phyloP scores from a whole-genome alignment of 176 grass and related monocot genomes.

The Pontederia crassipes region DNA sequence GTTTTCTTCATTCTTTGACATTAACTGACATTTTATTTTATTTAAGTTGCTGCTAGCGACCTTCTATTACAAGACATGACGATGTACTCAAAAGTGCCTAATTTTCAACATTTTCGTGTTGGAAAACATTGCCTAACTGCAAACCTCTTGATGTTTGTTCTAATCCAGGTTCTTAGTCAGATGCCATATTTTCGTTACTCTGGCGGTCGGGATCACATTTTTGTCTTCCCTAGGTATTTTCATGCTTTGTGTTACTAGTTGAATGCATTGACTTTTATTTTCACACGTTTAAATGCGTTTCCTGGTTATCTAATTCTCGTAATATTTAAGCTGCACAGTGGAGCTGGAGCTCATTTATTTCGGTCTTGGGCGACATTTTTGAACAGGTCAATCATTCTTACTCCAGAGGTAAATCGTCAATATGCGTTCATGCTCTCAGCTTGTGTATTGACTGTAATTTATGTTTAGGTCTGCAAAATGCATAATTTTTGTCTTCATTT shows the following conservation, averaged over 20 bases:
- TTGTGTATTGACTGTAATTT: background rate
- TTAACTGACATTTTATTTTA: too few relatives aligned
- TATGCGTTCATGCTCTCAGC: background rate
- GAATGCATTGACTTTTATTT: background rate
- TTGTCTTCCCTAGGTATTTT: conserved; percentile 89
- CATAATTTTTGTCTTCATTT: too few relatives aligned
- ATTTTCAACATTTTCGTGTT: too few relatives aligned
- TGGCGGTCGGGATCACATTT: conserved; percentile 84
- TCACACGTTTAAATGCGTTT: background rate
- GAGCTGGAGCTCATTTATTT: conserved; percentile 89
- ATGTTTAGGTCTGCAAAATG: too few relatives aligned
- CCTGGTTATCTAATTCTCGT: conserved; percentile 1
- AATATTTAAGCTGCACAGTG: conserved; percentile 39
- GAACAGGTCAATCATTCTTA: conserved; percentile 89
- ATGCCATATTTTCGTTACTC: conserved; percentile 94
- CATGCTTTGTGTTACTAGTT: background rate
- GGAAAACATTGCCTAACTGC: too few relatives aligned
- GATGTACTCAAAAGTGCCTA: background rate
- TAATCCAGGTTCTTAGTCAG: conserved; percentile 60
- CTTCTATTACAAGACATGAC: too few relatives aligned
- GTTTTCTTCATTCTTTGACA: too few relatives aligned
- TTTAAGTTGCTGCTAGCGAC: too few relatives aligned
- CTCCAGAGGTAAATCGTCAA: conserved; percentile 60
- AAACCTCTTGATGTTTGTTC: too few relatives aligned
- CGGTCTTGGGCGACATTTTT: conserved; percentile 72